A percentile compares a stretch with the other conserved stretches of the same genome.
phyloP scores from a whole-genome alignment of 2,329 filamentous ascomycete species.

The Fusarium xylarioides region DNA sequence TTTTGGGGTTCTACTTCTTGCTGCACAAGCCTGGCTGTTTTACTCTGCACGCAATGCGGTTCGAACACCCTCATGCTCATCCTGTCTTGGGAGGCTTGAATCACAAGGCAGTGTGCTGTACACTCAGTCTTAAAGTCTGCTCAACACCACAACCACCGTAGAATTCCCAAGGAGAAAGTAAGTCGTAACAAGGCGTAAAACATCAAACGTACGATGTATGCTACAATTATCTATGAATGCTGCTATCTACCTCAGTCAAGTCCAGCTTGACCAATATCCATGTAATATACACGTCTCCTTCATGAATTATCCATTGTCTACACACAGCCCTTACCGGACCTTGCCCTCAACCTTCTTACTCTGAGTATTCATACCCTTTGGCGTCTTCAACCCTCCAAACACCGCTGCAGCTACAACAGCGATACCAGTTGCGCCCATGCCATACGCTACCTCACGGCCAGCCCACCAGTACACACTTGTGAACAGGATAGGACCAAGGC shows the following conservation, averaged over 20 bases:
- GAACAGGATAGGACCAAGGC: constrained; percentile 87
- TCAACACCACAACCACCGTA: not conserved
- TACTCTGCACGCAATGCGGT: not conserved
- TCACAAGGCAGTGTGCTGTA: not conserved
- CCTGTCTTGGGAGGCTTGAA: not conserved
- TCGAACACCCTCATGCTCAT: not conserved
- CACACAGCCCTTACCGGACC: constrained; percentile 15
- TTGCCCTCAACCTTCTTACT: constrained; percentile 32
- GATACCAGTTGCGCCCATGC: constrained; percentile 82
- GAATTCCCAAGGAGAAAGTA: not conserved
- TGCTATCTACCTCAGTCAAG: constrained; percentile 15
- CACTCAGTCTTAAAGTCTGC: not conserved
- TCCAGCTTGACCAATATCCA: constrained; percentile 21
- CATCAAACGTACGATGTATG: not conserved
- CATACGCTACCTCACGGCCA: constrained; percentile 85
- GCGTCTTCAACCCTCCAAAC: constrained; percentile 76
- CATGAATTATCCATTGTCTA: not conserved
- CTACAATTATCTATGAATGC: not conserved
- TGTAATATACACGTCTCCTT: not conserved
- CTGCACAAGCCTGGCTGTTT: not conserved
- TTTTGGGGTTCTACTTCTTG: not conserved
- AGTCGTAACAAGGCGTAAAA: not conserved
- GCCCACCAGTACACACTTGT: constrained; percentile 99
- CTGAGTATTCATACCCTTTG: constrained; percentile 47
- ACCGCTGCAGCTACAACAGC: constrained; percentile 75